Percentiles rank a stretch among this genome's conserved stretches.
phyloP scores from a whole-genome alignment of 2,329 filamentous ascomycete species.

The Hortaea werneckii region DNA sequence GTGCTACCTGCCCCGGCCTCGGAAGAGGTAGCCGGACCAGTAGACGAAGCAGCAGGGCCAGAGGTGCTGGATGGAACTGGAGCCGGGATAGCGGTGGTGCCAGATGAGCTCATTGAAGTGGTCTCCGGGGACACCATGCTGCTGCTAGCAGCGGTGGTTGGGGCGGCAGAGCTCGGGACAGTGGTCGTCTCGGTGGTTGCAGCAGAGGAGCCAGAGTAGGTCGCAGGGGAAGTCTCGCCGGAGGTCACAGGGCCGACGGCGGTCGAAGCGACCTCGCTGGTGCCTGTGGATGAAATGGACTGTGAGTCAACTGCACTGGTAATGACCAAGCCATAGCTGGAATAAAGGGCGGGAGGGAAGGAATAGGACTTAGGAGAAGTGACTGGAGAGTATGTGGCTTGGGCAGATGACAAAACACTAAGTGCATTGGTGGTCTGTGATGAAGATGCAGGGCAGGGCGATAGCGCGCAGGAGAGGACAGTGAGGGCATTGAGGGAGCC shows the following conservation, averaged over 20 bases:
- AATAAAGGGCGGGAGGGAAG: slow-evolving; percentile 9
- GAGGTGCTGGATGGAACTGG: slow-evolving; percentile 6
- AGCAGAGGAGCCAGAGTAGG: background rate
- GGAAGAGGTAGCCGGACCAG: slow-evolving; percentile 1
- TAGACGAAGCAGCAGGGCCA: background rate
- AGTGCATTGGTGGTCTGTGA: slow-evolving; percentile 1
- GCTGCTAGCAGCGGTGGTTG: slow-evolving; percentile 5
- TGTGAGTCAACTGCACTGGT: slow-evolving; percentile 5
- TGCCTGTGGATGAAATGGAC: slow-evolving; percentile 3
- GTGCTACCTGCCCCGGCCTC: background rate
- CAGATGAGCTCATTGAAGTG: slow-evolving; percentile 7
- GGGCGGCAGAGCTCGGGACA: slow-evolving; percentile 5
- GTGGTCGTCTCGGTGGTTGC: slow-evolving; percentile 4
- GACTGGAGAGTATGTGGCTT: slow-evolving; percentile 7
- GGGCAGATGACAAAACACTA: slow-evolving; percentile 6
- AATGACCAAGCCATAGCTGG: slow-evolving; percentile 9
- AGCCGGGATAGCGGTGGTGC: slow-evolving; percentile 11
- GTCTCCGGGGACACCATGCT: slow-evolving; percentile 8
- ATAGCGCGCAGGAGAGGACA: slow-evolving; percentile 7
- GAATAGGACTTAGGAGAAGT: slow-evolving; percentile 3
- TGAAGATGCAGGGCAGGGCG: slow-evolving; percentile 3
- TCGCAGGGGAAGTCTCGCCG: background rate
- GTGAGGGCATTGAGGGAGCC: slow-evolving; percentile 8
- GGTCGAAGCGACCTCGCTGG: background rate
- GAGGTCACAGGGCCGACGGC: slow-evolving; percentile 3